phyloP scores from a whole-genome alignment of 2,329 filamentous ascomycete genomes.

The Alternaria incomplexa region DNA sequence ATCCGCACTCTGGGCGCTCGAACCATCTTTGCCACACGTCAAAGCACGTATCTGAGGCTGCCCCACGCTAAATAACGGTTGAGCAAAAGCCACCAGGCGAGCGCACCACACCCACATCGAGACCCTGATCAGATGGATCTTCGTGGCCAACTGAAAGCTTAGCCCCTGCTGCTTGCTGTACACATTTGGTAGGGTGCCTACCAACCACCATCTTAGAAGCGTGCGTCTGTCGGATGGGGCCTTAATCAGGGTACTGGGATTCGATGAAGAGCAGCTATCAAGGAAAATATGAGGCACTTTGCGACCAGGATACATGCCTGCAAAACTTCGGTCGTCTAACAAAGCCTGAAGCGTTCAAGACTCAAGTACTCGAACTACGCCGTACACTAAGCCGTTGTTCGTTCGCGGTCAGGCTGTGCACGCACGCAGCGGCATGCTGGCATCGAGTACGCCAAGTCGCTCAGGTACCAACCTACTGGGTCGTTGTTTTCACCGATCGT shows the following conservation, averaged over 20 bases:
- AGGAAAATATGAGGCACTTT: not conserved
- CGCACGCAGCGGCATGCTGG: constrained; percentile 11
- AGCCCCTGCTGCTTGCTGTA: not conserved
- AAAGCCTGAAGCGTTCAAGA: constrained; percentile 13
- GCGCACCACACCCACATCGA: not conserved
- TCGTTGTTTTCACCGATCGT: constrained; percentile 15
- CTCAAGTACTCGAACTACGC: constrained; percentile 17
- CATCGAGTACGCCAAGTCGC: constrained; percentile 15
- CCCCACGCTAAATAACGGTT: constrained; percentile 2
- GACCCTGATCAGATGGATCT: constrained; percentile 6
- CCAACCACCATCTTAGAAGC: not conserved
- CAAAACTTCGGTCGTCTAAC: constrained; percentile 6
- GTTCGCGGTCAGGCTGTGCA: constrained; percentile 16
- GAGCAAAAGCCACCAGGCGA: not conserved
- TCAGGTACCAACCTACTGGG: constrained; percentile 25
- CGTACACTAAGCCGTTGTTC: constrained; percentile 23
- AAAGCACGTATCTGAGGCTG: not conserved
- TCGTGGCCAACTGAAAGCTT: not conserved
- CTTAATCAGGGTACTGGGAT: not conserved
- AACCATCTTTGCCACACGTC: constrained; percentile 2
- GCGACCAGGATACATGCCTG: not conserved
- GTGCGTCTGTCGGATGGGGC: not conserved
- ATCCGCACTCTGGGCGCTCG: not conserved
- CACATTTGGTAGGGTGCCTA: not conserved
- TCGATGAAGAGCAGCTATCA: not conserved